Base-by-base conservation (phyloP, 1,284 basidiomycete genomes). In the Ustanciosporium gigantosporum region DNA sequence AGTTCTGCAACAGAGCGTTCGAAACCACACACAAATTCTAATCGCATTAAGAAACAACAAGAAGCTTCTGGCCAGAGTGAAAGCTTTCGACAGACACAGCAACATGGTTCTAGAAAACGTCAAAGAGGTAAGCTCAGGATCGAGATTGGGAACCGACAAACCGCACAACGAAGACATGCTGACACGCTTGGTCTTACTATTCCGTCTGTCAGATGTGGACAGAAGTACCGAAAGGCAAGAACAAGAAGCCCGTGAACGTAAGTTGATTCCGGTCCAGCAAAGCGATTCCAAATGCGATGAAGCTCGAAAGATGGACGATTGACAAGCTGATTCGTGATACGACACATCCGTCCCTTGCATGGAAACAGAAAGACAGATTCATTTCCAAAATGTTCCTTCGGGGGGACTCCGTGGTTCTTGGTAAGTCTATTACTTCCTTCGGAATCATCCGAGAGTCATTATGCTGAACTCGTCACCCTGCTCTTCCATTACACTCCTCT, bases 21-120 rank as follows among this genome's bases (percentile, higher is more conserved):
- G 95, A 79, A 97, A 97, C 80, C 91, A 96, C 80, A 88, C 91
- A 7, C 95, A 98, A 82, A 90, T 99, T 68, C 86, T 99, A 59
- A 94, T 99, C 76, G 93, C 92, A 22, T 83, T 99, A 53, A 84
- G 95, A 73, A 99, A 98, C 83, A 96, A 98, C 84, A 96, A 95
- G 82, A 99, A 99, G 80, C 82, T 99, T 24, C 84, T 99, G 51
- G 95, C 91, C 31, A 86, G 94, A 50, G 94, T 98, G 52, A 99
- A 99, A 80, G 95, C 95, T 0, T 99, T 99, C 80, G 95, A 99
- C 80, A 84, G 95, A 75, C 95, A 99, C 80, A 90, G 89, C 68
- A 99, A 99, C 79, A 97, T 99, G 94, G 95, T 77, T 7, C 53
- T 77, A 13, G 75, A 77, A 42, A 77, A 76, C 27, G 75, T 77